Evolutionary conservation across 2,329 filamentous ascomycete genomes (phyloP).

Genomic region (Grosmannia serpens): DNA sequence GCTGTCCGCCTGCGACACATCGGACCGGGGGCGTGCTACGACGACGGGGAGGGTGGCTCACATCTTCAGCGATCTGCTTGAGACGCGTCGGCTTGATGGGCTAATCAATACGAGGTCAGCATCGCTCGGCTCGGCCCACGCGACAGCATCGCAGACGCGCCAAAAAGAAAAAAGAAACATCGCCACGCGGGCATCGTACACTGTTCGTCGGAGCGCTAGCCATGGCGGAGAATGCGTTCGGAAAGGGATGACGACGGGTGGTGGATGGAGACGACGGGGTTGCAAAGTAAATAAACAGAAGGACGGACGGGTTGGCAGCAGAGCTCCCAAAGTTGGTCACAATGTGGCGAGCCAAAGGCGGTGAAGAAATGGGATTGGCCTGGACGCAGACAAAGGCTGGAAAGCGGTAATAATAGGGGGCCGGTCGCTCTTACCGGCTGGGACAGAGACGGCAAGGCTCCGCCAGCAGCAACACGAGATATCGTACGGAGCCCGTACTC

Average conservation of each 20-base stretch:
- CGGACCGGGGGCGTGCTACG: neutral
- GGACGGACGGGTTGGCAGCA: neutral
- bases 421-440: neutral
- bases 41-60: constrained; percentile 28
- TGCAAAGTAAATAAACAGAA: neutral
- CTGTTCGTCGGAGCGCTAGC: constrained; percentile 1
- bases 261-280: neutral
- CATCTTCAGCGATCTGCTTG: constrained; percentile 76
- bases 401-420: neutral
- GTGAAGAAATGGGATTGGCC: neutral
- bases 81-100: constrained; percentile 67
- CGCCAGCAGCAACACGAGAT: neutral
- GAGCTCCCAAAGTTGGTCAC: neutral
- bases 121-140: neutral
- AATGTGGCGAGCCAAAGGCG: neutral
- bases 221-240: neutral
- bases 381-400: neutral
- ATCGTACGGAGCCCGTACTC: too few species aligned
- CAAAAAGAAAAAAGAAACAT: neutral
- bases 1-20: neutral
- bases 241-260: neutral
- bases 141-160: neutral
- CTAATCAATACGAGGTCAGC: constrained; percentile 28
- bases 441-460: neutral
- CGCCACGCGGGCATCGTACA: neutral